These are phyloP conservation scores for Boletus pseudo-olivaceus DNA, from an alignment of 768 basidiomycete species.

Conservation along the genomic window DNA sequence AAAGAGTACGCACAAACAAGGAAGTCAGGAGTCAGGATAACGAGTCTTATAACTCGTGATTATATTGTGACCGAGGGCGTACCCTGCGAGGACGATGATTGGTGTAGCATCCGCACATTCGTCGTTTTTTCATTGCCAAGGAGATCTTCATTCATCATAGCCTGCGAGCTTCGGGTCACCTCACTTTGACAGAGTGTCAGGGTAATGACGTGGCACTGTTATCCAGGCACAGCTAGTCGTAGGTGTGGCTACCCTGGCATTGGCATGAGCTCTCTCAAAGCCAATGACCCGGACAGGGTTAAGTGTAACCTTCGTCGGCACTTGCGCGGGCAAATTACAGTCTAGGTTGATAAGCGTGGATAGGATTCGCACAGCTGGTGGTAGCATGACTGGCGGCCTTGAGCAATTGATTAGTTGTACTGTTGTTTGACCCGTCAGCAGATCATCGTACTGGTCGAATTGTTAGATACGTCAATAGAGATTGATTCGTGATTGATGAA, in stretches of 20 bases:
- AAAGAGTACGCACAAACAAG: background rate
- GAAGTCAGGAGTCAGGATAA: background rate
- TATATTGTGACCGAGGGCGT: slow-evolving; percentile 4
- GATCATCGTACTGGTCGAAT: no score
- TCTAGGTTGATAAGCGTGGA: slow-evolving; percentile 9
- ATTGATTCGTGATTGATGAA: no score
- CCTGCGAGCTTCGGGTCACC: slow-evolving; percentile 1
- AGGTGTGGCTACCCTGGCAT: background rate
- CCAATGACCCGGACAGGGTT: background rate
- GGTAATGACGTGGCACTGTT: background rate
- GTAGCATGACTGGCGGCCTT: no score
- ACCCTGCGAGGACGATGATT: slow-evolving; percentile 11
- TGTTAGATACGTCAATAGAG: no score
- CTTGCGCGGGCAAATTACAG: slow-evolving; percentile 1
- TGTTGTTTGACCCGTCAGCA: background rate
- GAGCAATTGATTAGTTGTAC: background rate
- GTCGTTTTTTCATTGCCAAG: slow-evolving; percentile 10
- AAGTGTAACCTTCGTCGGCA: background rate
- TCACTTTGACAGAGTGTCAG: background rate
- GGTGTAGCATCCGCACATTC: slow-evolving; percentile 21
- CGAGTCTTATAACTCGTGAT: slow-evolving; percentile 13
- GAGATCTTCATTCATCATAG: background rate
- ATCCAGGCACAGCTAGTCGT: slow-evolving; percentile 6
- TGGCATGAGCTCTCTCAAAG: background rate
- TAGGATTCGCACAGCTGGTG: slow-evolving; percentile 11